phyloP scores from a whole-genome alignment of 1,284 basidiomycete genomes.

The Trichosporon inkin region DNA sequence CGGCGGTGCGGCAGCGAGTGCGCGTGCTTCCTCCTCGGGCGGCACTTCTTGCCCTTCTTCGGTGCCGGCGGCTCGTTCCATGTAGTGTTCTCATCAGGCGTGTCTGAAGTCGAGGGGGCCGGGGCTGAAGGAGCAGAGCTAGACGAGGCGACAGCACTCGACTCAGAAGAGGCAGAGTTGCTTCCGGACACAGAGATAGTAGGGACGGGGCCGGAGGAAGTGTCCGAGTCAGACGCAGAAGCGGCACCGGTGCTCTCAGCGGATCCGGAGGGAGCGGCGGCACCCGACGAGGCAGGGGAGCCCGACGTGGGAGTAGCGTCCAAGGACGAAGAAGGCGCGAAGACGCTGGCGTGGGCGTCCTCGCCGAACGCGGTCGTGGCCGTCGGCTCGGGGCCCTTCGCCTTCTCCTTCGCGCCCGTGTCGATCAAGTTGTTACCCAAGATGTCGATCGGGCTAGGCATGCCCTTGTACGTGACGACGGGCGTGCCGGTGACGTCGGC shows the following conservation, averaged over 20 bases:
- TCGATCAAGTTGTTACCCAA: neutral
- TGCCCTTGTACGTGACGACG: neutral
- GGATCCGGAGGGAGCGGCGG: neutral
- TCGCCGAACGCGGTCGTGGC: neutral
- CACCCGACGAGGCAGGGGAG: neutral
- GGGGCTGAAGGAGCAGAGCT: neutral
- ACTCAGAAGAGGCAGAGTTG: too few relatives aligned
- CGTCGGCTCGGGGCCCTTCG: neutral
- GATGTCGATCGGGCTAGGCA: neutral
- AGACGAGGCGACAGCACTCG: neutral
- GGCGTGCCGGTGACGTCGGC: neutral
- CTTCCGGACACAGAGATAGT: too few relatives aligned
- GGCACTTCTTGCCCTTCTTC: conserved; percentile 3
- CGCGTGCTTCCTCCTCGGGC: neutral
- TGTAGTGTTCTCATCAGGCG: neutral
- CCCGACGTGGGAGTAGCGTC: neutral
- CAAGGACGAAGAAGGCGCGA: neutral
- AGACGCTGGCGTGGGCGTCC: neutral
- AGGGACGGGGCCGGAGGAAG: too few relatives aligned
- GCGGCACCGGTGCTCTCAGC: too few relatives aligned
- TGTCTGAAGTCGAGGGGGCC: neutral
- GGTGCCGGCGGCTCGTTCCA: neutral
- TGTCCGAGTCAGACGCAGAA: too few relatives aligned
- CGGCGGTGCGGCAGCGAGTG: neutral
- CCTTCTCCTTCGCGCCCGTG: neutral